Conservation (phyloP, 2,329 filamentous ascomycete genomes). For the Penicillium sp. region DNA sequence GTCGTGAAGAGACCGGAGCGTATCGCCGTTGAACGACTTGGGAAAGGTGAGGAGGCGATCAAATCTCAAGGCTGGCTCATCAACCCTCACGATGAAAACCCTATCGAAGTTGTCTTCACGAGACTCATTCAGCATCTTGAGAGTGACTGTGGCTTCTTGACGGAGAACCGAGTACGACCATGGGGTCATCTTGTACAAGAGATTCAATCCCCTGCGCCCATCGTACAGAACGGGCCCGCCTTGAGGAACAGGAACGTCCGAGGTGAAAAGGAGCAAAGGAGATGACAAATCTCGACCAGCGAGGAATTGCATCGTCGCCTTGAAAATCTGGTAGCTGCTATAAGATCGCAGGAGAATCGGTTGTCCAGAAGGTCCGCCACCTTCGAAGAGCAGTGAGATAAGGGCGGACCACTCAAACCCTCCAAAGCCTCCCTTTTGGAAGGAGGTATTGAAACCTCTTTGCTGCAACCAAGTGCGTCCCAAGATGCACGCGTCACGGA, state of each 20-base stretch:
- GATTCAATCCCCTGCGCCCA: slow-evolving; percentile 70
- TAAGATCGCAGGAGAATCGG: slow-evolving; percentile 76
- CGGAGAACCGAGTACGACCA: slow-evolving; percentile 79
- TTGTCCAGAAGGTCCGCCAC: slow-evolving; percentile 71
- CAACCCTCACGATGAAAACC: slow-evolving; percentile 70
- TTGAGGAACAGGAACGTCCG: slow-evolving; percentile 39
- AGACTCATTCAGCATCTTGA: slow-evolving; percentile 73
- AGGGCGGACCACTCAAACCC: slow-evolving; percentile 88
- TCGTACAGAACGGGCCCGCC: slow-evolving; percentile 76
- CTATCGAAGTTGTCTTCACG: slow-evolving; percentile 78
- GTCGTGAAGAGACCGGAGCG: slow-evolving; percentile 32
- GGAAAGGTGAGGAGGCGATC: slow-evolving; percentile 54
- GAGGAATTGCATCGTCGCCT: slow-evolving; percentile 86
- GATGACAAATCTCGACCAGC: slow-evolving; percentile 73
- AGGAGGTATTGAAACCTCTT: slow-evolving; percentile 71
- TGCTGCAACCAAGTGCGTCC: slow-evolving; percentile 89
- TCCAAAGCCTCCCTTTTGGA: slow-evolving; percentile 83
- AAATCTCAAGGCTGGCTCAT: slow-evolving; percentile 56
- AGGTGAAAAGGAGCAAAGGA: slow-evolving; percentile 54
- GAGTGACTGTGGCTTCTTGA: slow-evolving; percentile 72
- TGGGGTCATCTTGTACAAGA: slow-evolving; percentile 85
- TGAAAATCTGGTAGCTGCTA: slow-evolving; percentile 92
- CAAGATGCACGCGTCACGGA: slow-evolving; percentile 80
- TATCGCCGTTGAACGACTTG: slow-evolving; percentile 28
- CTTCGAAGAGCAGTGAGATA: slow-evolving; percentile 76